Conservation (phyloP, 2,329 filamentous ascomycete genomes). For the Fusarium nelsonii region DNA sequence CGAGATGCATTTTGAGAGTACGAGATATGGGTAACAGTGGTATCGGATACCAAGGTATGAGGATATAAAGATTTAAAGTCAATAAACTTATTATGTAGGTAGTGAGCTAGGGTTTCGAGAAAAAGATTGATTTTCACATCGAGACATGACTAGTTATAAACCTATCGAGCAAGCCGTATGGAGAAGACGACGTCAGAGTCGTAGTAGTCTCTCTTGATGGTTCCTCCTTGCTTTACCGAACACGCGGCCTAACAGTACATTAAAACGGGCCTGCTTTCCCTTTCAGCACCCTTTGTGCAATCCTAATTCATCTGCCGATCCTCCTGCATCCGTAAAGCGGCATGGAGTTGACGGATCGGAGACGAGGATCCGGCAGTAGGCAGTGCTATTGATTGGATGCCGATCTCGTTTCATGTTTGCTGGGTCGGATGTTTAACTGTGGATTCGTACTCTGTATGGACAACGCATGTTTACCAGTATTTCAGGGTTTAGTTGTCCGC, state of each 20-base stretch:
- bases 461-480: slow-evolving; percentile 5
- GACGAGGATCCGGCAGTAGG: slow-evolving; percentile 15
- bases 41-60: background rate
- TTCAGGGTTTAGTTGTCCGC: background rate
- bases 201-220: background rate
- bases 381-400: slow-evolving; percentile 30
- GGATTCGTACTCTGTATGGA: slow-evolving; percentile 1
- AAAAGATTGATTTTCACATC: slow-evolving; percentile 2
- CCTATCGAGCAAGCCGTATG: slow-evolving; percentile 21
- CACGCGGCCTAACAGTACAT: slow-evolving; percentile 32
- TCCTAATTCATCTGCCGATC: slow-evolving; percentile 39
- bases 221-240: slow-evolving; percentile 28
- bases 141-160: slow-evolving; percentile 34
- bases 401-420: slow-evolving; percentile 39
- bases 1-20: slow-evolving; percentile 37
- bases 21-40: background rate
- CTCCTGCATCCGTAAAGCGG: slow-evolving; percentile 35
- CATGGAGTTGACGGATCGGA: slow-evolving; percentile 27
- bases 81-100: background rate
- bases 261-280: slow-evolving; percentile 32
- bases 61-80: background rate
- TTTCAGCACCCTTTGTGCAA: slow-evolving; percentile 25
- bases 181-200: slow-evolving; percentile 40
- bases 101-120: slow-evolving; percentile 3
- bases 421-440: slow-evolving; percentile 20